phyloP scores from a whole-genome alignment of 1,284 basidiomycete species.

The Trametes versicolor region DNA sequence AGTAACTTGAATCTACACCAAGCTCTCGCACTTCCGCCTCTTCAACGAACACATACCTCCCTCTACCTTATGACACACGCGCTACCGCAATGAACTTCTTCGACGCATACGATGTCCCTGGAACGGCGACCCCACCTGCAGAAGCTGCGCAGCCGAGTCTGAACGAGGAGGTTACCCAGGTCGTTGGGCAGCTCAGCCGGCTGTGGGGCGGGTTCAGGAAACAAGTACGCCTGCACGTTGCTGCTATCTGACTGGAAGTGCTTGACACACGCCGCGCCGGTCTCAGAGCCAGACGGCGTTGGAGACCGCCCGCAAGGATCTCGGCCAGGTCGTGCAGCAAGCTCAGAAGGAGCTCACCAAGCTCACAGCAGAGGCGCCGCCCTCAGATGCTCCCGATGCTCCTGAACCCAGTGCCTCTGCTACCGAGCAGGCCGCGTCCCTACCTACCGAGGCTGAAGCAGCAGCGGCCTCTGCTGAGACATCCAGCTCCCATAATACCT shows the following conservation, averaged over 20 bases:
- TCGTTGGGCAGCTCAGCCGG: slow-evolving; percentile 83
- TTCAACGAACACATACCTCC: neutral
- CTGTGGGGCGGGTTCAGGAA: slow-evolving; percentile 92
- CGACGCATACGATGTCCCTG: slow-evolving; percentile 69
- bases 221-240: slow-evolving; percentile 64
- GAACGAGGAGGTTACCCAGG: slow-evolving; percentile 88
- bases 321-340: slow-evolving; percentile 80
- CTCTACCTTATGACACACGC: neutral
- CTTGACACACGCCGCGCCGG: neutral
- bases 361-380: slow-evolving; percentile 53
- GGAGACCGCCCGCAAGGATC: slow-evolving; percentile 79
- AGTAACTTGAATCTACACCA: neutral
- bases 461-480: slow-evolving; percentile 9
- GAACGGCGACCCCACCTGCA: slow-evolving; percentile 55
- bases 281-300: slow-evolving; percentile 79
- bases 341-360: slow-evolving; percentile 85
- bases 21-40: neutral
- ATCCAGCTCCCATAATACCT: neutral
- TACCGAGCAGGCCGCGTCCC: slow-evolving; percentile 19
- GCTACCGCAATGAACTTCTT: slow-evolving; percentile 72
- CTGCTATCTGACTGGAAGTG: neutral
- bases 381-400: slow-evolving; percentile 41
- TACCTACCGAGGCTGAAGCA: slow-evolving; percentile 15
- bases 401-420: slow-evolving; percentile 29
- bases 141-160: slow-evolving; percentile 62